Conservation (phyloP, 2,329 filamentous ascomycete species). For the Penicillium olsonii region DNA sequence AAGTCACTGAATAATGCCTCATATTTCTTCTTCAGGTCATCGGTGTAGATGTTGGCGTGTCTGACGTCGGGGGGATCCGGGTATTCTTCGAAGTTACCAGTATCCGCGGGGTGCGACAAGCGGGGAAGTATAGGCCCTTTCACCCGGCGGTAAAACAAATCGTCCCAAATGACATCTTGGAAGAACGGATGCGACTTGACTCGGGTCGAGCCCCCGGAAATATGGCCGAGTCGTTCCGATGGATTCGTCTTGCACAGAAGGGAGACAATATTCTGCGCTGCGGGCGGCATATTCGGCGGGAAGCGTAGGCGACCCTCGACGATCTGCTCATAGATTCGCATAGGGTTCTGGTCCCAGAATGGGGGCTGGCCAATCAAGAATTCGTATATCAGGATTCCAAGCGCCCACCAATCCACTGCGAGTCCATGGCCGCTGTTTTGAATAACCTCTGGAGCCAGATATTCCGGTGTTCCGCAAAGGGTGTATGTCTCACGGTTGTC, state of each 20-base stretch:
- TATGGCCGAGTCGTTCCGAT: slow-evolving; percentile 63
- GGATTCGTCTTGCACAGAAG: slow-evolving; percentile 65
- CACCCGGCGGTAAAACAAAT: slow-evolving; percentile 59
- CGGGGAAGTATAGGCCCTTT: slow-evolving; percentile 65
- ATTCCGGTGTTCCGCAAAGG: slow-evolving; percentile 67
- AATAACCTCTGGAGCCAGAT: slow-evolving; percentile 68
- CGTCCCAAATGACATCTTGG: slow-evolving; percentile 62
- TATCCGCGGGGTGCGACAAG: slow-evolving; percentile 60
- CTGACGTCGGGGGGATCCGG: slow-evolving; percentile 56
- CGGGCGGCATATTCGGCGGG: slow-evolving; percentile 59
- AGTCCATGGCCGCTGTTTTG: slow-evolving; percentile 65
- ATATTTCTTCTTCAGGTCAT: slow-evolving; percentile 62
- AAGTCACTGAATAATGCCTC: slow-evolving; percentile 64
- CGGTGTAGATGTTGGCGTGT: slow-evolving; percentile 57
- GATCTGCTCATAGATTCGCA: slow-evolving; percentile 70
- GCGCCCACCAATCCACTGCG: slow-evolving; percentile 70
- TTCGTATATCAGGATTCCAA: slow-evolving; percentile 68
- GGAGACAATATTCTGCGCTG: slow-evolving; percentile 63
- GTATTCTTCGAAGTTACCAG: slow-evolving; percentile 67
- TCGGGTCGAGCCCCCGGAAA: slow-evolving; percentile 59
- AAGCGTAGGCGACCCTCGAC: slow-evolving; percentile 64
- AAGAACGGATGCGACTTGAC: slow-evolving; percentile 67
- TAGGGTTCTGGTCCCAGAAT: slow-evolving; percentile 69
- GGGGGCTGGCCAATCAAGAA: slow-evolving; percentile 68
- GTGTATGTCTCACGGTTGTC: slow-evolving; percentile 62